These are phyloP conservation scores for Boletus tomentosulus DNA, from an alignment of 768 basidiomycete species.

Conservation along the genomic window DNA sequence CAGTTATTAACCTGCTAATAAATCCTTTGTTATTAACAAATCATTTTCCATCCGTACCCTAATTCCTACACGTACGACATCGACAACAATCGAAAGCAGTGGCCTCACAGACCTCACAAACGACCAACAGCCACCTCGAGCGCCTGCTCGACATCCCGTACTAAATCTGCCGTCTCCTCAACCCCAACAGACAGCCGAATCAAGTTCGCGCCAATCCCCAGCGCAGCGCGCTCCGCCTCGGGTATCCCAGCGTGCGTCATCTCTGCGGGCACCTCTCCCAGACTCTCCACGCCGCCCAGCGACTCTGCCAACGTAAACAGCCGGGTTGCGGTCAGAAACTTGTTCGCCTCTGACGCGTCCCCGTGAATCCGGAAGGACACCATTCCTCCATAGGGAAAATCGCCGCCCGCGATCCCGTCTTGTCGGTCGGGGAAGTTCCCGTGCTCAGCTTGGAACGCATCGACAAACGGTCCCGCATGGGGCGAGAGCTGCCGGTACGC, in stretches of 20 bases:
- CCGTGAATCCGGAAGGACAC: conserved; percentile 63
- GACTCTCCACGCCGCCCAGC: conserved; percentile 87
- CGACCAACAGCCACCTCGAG: conserved; percentile 17
- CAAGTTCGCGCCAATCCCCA: conserved; percentile 78
- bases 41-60: too few species aligned
- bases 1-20: too few species aligned
- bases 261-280: conserved; percentile 79
- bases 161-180: conserved; percentile 81
- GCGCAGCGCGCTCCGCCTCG: conserved; percentile 52
- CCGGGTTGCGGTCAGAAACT: conserved; percentile 59
- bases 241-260: conserved; percentile 90
- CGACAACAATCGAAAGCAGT: too few species aligned
- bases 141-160: conserved; percentile 34
- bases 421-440: conserved; percentile 19
- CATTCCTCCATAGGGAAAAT: conserved; percentile 91
- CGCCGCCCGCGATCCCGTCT: conserved; percentile 27
- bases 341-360: conserved; percentile 52
- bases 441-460: conserved; percentile 27
- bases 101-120: too few species aligned
- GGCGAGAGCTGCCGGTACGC: conserved; percentile 62
- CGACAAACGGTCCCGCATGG: conserved; percentile 65
- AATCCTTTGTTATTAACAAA: too few species aligned
- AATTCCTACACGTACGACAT: too few species aligned
- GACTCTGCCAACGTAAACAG: conserved; percentile 85
- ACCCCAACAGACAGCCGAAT: conserved; percentile 83